A percentile compares a stretch with the other conserved stretches of the same genome.
phyloP scores from a whole-genome alignment of 306 rosid genomes.

The Biancaea sappan region DNA sequence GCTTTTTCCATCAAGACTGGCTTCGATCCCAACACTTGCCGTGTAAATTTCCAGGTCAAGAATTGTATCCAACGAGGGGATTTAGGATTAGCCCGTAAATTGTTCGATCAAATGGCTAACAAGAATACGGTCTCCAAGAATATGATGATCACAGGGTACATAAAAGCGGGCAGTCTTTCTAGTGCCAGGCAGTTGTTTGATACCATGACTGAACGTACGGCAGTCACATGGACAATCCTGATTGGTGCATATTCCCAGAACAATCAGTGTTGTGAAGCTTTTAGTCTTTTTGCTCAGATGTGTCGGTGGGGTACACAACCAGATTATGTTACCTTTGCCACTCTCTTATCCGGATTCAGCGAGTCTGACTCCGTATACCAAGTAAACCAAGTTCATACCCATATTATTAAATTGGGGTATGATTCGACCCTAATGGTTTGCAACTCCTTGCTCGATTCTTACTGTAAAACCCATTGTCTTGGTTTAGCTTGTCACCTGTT shows the following conservation, averaged over 20 bases:
- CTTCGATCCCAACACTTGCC: constrained; percentile 62
- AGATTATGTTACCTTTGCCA: constrained; percentile 74
- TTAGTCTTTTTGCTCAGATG: constrained; percentile 68
- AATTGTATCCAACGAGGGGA: constrained; percentile 51
- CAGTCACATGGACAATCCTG: constrained; percentile 85
- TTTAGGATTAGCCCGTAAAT: constrained; percentile 48
- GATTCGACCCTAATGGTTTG: constrained; percentile 65
- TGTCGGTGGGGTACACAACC: constrained; percentile 49
- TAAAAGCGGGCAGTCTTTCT: constrained; percentile 60
- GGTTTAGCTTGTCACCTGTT: constrained; percentile 60
- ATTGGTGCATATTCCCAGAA: constrained; percentile 67
- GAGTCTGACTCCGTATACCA: constrained; percentile 50
- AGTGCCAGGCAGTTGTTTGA: constrained; percentile 72
- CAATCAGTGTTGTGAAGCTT: constrained; percentile 55
- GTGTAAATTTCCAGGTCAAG: constrained; percentile 65
- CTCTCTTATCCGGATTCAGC: constrained; percentile 75
- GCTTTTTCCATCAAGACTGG: constrained; percentile 80
- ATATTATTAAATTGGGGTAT: constrained; percentile 61
- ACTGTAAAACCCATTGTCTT: constrained; percentile 65
- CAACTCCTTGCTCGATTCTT: constrained; percentile 84
- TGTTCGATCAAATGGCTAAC: constrained; percentile 81
- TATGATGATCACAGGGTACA: constrained; percentile 69
- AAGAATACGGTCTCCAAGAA: constrained; percentile 66
- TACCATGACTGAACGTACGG: constrained; percentile 58
- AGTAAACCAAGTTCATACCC: constrained; percentile 68